A percentile compares a stretch with the other conserved stretches of the same genome.
Evolutionary conservation across 306 rosid species (phyloP).

Genomic region (Gynostemma pentaphyllum): DNA sequence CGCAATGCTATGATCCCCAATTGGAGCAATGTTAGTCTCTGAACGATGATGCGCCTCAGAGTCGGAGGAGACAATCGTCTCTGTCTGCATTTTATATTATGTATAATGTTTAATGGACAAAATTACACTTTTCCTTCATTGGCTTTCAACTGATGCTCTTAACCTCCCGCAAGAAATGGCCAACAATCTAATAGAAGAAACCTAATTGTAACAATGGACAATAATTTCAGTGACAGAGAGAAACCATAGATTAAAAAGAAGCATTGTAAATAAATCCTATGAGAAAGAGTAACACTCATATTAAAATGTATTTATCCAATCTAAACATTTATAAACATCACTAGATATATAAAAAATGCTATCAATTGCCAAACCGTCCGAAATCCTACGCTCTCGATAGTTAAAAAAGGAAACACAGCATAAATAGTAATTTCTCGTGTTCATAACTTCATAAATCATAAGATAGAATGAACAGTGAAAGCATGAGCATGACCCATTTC

Average conservation of each 20-base stretch:
- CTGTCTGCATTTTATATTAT: constrained; percentile 41
- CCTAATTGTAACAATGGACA: constrained; percentile 1
- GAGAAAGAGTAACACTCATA: background rate
- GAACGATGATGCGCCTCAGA: constrained; percentile 30
- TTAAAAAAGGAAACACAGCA: background rate
- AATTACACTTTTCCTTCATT: constrained; percentile 14
- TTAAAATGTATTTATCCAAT: background rate
- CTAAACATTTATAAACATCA: background rate
- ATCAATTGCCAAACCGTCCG: background rate
- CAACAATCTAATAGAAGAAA: background rate
- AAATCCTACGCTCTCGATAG: background rate
- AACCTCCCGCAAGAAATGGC: background rate
- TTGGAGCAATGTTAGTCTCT: constrained; percentile 32
- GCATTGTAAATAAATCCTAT: background rate
- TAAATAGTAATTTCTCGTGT: background rate
- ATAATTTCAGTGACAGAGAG: background rate
- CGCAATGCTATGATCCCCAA: constrained; percentile 40
- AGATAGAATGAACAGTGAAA: background rate
- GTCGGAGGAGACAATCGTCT: constrained; percentile 24
- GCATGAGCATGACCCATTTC: background rate
- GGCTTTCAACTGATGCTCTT: background rate
- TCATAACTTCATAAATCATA: background rate
- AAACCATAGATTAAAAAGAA: background rate
- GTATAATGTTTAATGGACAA: constrained; percentile 12
- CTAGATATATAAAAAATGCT: background rate